Base-by-base conservation (phyloP, 2,329 filamentous ascomycete genomes). In the Scorias spongiosa region DNA sequence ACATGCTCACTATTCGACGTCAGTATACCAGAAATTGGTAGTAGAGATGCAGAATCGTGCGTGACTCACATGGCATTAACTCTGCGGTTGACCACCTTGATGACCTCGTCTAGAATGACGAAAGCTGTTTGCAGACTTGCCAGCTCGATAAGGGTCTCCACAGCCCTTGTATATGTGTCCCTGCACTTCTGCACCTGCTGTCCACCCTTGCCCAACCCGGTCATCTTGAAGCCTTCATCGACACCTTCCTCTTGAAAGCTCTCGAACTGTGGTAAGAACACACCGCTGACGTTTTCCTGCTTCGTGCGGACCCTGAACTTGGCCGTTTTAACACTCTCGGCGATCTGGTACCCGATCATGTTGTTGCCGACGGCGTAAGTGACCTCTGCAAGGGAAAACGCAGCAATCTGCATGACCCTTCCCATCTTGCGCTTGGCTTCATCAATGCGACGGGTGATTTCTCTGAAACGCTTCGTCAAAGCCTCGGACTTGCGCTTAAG, bases 351-450 rank as follows among this genome's bases (percentile, higher is more conserved):
- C 49, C 83, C 84, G 56, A 98, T 93, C 58, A 93, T 61, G 37
- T 54, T 84, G 57, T 89, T 87, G 49, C 91, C 91, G 26, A 95
- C 87, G 20, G 91, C 91, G 59, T 98, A 98, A 41, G 87, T 93
- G 45, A 98, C 91, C 68, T 96, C 91, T 47, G 91, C 91, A 14
- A 98, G 75, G 38, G 89, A 96, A 68, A 98, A 96, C 39, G 91
- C 88, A 36, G 91, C 91, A 59, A 98, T 93, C 65, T 96, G 89
- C 91, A 98, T 98, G 32, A 98, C 91, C 29, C 89, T 78, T 46
- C 91, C 91, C 89, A 98, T 98, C 71, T 98, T 98, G 56, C 88
- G 84, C 68, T 98, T 98, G 37, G 91, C 91, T 65, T 98, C 91
- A 69, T 98, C 89, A 66, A 98, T 98, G 59, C 91, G 83, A 63